Evolutionary conservation across 1,139 yeast genomes (phyloP).

Genomic region (Yamadazyma conglobata): DNA sequence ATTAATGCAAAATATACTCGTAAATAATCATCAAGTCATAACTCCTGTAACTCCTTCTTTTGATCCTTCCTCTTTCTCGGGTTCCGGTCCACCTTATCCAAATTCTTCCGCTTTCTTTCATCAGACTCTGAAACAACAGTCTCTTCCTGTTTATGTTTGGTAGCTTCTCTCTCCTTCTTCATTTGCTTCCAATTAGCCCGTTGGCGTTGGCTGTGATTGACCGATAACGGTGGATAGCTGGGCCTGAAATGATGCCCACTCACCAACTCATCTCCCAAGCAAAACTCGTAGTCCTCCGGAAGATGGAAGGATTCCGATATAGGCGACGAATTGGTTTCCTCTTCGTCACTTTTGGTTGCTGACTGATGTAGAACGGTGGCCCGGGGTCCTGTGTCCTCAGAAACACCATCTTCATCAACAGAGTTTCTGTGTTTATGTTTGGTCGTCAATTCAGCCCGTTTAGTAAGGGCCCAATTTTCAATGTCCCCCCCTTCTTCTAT

Average conservation of each 20-base stretch:
- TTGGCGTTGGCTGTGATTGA: constrained; percentile 24
- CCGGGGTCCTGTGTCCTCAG: neutral
- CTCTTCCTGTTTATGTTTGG: constrained; percentile 9
- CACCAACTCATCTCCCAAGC: constrained; percentile 26
- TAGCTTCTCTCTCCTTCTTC: constrained; percentile 8
- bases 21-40: too few species aligned
- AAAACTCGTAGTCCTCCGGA: constrained; percentile 38
- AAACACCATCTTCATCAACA: neutral
- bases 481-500: constrained; percentile 47
- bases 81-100: constrained; percentile 4
- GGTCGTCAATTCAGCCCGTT: constrained; percentile 44
- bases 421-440: constrained; percentile 3
- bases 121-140: constrained; percentile 6
- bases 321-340: neutral
- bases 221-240: constrained; percentile 45
- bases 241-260: constrained; percentile 42
- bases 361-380: too few species aligned
- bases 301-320: constrained; percentile 9
- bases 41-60: constrained; percentile 3
- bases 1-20: too few species aligned
- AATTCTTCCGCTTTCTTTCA: constrained; percentile 4
- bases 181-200: constrained; percentile 11
- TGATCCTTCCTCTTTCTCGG: constrained; percentile 6
- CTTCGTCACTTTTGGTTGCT: constrained; percentile 7
- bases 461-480: constrained; percentile 51